A percentile compares a stretch with the other conserved stretches of the same genome.
Evolutionary conservation across 2,329 filamentous ascomycete species (phyloP).

Genomic region (Botrytis pseudocinerea): DNA sequence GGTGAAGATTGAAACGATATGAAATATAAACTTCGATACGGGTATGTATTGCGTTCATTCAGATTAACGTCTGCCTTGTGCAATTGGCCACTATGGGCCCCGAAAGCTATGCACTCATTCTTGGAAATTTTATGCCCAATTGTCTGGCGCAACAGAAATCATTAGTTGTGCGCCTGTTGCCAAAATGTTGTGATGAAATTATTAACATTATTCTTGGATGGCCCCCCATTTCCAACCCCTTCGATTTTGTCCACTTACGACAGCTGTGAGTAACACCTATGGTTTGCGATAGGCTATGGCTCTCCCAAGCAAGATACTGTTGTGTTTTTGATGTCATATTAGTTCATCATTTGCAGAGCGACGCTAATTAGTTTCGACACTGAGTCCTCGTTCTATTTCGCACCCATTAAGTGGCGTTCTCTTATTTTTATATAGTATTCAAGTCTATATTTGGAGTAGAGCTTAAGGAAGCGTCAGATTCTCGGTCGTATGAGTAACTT

Average conservation of each 20-base stretch:
- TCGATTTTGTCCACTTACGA: background rate
- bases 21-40: background rate
- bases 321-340: background rate
- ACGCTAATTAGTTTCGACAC: background rate
- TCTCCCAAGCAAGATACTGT: background rate
- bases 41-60: background rate
- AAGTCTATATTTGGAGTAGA: background rate
- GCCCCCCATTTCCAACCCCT: background rate
- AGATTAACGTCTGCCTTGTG: background rate
- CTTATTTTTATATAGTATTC: background rate
- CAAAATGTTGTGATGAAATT: background rate
- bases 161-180: background rate
- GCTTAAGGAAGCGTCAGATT: constrained; percentile 34
- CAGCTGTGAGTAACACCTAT: background rate
- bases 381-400: background rate
- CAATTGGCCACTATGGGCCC: background rate
- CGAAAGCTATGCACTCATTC: background rate
- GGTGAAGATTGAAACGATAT: background rate
- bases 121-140: background rate
- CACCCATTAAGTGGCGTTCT: background rate
- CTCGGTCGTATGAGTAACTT: constrained; percentile 70
- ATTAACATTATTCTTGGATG: background rate
- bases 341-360: background rate
- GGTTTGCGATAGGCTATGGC: background rate
- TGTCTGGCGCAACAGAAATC: background rate